These are phyloP conservation scores for Boechera divaricarpa DNA, from an alignment of 345 rosid species.

Conservation along the genomic window DNA sequence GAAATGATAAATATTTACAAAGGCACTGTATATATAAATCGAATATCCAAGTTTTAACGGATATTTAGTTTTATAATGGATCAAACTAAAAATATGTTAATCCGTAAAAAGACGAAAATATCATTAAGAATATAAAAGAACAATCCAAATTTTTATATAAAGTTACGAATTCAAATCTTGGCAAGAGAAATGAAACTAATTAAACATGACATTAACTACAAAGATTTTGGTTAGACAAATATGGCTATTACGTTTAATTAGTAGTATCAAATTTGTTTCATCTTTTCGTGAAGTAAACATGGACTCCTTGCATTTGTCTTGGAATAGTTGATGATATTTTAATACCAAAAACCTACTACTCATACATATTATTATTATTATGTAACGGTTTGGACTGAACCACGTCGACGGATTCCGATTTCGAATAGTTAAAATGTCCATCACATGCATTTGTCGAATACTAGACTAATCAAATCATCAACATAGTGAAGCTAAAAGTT, in stretches of 20 bases:
- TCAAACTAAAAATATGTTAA: neutral
- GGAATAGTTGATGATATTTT: neutral
- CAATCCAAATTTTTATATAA: neutral
- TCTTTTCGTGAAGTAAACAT: neutral
- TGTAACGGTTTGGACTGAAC: neutral
- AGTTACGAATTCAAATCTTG: neutral
- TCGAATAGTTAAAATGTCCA: neutral
- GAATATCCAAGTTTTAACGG: too few species aligned
- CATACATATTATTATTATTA: neutral
- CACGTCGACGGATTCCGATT: neutral
- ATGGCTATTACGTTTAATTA: neutral
- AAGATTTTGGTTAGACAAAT: neutral
- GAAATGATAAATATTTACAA: too few species aligned
- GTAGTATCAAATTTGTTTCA: neutral
- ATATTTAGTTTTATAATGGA: too few species aligned
- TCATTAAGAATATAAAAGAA: neutral
- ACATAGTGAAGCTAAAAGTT: neutral
- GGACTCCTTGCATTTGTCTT: neutral
- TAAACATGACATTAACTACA: neutral
- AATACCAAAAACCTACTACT: constrained; percentile 24
- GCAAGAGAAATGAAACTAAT: neutral
- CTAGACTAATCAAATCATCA: neutral
- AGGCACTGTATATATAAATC: too few species aligned
- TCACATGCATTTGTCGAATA: neutral
- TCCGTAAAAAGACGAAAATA: neutral